A percentile compares a stretch with the other conserved stretches of the same genome.
These are phyloP conservation scores for Mycogone perniciosa DNA, from an alignment of 2,329 filamentous ascomycete species.

Conservation along the genomic window DNA sequence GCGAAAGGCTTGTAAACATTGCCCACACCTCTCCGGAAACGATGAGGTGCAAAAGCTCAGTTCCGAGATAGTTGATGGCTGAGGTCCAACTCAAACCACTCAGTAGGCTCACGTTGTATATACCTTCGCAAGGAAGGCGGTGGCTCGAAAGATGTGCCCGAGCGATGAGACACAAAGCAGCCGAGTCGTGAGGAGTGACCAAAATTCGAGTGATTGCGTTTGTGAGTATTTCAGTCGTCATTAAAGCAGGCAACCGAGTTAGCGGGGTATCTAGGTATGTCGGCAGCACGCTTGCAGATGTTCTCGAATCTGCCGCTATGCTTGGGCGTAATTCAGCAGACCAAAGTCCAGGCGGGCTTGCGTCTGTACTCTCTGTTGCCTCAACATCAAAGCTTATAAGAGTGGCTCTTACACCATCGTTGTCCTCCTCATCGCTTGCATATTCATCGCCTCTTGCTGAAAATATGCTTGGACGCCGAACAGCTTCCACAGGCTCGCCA, in stretches of 20 bases:
- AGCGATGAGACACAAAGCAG: constrained; percentile 40
- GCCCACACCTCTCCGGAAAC: constrained; percentile 42
- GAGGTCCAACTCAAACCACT: constrained; percentile 34
- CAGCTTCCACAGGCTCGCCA: constrained; percentile 24
- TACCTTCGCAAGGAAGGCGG: constrained; percentile 32
- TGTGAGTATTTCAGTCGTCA: constrained; percentile 42
- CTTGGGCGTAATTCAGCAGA: constrained; percentile 53
- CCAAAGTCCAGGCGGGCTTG: constrained; percentile 45
- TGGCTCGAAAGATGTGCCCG: constrained; percentile 33
- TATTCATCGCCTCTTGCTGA: constrained; percentile 47
- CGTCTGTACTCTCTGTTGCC: constrained; percentile 46
- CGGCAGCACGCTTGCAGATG: constrained; percentile 21
- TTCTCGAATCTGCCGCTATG: constrained; percentile 26
- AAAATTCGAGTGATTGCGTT: constrained; percentile 37
- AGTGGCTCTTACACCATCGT: constrained; percentile 48
- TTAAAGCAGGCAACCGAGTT: constrained; percentile 43
- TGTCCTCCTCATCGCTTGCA: constrained; percentile 50
- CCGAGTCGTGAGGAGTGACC: constrained; percentile 41
- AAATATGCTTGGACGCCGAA: constrained; percentile 40
- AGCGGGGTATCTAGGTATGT: constrained; percentile 44
- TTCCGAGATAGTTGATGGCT: constrained; percentile 39
- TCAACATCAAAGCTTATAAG: constrained; percentile 58
- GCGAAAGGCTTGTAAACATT: constrained; percentile 31
- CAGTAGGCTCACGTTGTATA: constrained; percentile 33
- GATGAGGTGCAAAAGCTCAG: constrained; percentile 40